Evolutionary conservation across 164 flowering plant species (phyloP).

Genomic region (Stephania japonica): DNA sequence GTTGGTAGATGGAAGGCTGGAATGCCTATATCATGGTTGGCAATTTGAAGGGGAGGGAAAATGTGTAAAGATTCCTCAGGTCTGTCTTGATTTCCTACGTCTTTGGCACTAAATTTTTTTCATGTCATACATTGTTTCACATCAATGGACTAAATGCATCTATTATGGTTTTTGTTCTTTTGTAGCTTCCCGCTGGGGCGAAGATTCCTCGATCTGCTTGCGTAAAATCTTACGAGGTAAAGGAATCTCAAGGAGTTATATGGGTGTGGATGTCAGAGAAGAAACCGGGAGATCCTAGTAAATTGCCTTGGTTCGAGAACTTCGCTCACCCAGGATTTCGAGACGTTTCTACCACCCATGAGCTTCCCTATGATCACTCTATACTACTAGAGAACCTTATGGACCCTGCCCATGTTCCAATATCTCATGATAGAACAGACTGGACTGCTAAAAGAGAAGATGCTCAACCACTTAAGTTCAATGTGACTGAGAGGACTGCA

Average conservation of each 20-base stretch:
- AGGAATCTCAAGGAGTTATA: slow-evolving; percentile 86
- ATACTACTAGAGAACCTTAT: slow-evolving; percentile 92
- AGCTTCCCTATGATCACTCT: slow-evolving; percentile 96
- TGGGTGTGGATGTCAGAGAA: slow-evolving; percentile 97
- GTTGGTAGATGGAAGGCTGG: slow-evolving; percentile 73
- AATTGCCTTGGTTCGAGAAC: slow-evolving; percentile 90
- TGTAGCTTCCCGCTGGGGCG: slow-evolving; percentile 74
- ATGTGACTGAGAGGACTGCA: slow-evolving; percentile 65
- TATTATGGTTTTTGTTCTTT: background rate
- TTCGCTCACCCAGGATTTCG: slow-evolving; percentile 73
- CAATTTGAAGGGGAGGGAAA: slow-evolving; percentile 84
- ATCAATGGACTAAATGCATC: background rate
- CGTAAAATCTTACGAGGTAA: slow-evolving; percentile 57
- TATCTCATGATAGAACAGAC: slow-evolving; percentile 90
- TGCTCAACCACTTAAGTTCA: slow-evolving; percentile 65
- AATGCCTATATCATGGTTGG: slow-evolving; percentile 98
- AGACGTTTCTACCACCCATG: slow-evolving; percentile 76
- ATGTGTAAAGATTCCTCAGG: slow-evolving; percentile 97
- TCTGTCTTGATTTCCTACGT: slow-evolving; percentile 16
- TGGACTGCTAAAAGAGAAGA: slow-evolving; percentile 88
- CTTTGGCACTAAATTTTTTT: background rate
- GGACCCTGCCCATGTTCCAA: slow-evolving; percentile 98
- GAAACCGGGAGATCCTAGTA: slow-evolving; percentile 47
- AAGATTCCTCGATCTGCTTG: slow-evolving; percentile 81
- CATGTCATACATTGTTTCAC: background rate